phyloP scores from a whole-genome alignment of 345 rosid genomes.

The Camelina hispida region DNA sequence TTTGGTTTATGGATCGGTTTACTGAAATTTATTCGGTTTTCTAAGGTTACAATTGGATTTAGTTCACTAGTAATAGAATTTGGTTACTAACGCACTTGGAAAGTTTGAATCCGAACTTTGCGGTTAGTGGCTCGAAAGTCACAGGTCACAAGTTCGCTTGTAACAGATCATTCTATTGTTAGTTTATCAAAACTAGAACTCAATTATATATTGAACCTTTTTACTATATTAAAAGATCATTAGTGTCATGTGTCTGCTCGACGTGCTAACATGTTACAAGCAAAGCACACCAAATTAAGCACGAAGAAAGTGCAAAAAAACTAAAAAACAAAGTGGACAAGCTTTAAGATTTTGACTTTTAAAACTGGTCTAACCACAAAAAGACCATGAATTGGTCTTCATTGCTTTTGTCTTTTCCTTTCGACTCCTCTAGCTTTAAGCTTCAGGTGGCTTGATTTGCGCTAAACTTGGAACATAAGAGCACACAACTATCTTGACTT shows the following conservation, averaged over 20 bases:
- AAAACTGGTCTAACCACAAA: not conserved
- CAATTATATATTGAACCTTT: not conserved
- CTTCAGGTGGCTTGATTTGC: no score
- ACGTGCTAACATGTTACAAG: constrained; percentile 26
- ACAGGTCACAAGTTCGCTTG: constrained; percentile 29
- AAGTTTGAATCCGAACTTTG: constrained; percentile 30
- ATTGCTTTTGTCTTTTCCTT: not conserved
- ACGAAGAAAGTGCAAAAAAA: not conserved
- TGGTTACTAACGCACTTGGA: not conserved
- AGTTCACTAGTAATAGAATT: not conserved
- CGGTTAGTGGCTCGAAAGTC: constrained; percentile 24
- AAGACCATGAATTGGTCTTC: not conserved
- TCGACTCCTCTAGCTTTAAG: not conserved
- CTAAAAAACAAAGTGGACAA: not conserved
- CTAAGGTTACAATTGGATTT: not conserved
- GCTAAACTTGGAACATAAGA: no score
- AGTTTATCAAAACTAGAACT: not conserved
- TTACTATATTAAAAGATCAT: not conserved
- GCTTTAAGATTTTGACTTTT: not conserved
- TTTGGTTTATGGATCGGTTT: constrained; percentile 23
- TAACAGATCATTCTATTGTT: constrained; percentile 32
- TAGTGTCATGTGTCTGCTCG: not conserved
- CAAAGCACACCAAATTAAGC: not conserved
- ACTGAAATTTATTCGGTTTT: not conserved
- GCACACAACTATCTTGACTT: no score